phyloP scores from a whole-genome alignment of 1,284 basidiomycete species.

The Salmacisia buchloeana region DNA sequence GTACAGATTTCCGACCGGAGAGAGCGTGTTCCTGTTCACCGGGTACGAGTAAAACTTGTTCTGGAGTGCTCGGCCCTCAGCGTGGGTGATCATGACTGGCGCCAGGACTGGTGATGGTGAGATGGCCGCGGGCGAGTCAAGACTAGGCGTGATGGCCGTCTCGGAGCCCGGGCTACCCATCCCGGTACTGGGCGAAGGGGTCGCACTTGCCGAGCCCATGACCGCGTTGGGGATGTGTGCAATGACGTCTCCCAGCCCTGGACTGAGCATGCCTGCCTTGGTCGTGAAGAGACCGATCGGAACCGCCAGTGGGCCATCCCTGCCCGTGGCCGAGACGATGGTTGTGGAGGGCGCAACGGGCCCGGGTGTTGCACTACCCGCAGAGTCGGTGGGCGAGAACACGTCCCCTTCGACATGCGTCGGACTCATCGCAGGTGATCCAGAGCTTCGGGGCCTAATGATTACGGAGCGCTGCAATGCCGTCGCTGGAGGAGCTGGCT shows the following conservation, averaged over 20 bases:
- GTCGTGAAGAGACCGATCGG: slow-evolving; percentile 25
- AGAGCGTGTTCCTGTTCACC: slow-evolving; percentile 20
- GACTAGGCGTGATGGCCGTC: slow-evolving; percentile 11
- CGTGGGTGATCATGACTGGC: too few relatives aligned
- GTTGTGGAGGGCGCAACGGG: slow-evolving; percentile 4
- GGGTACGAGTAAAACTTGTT: slow-evolving; percentile 35
- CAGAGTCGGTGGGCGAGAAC: slow-evolving; percentile 26
- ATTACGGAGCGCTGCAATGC: slow-evolving; percentile 3
- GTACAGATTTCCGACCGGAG: slow-evolving; percentile 19
- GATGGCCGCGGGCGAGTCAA: background rate
- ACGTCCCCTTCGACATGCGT: slow-evolving; percentile 21
- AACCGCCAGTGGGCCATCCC: slow-evolving; percentile 11
- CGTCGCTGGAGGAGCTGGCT: slow-evolving; percentile 16
- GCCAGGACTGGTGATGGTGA: too few relatives aligned
- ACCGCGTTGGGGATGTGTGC: slow-evolving; percentile 24
- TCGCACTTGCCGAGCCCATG: slow-evolving; percentile 17
- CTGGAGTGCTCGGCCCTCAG: too few relatives aligned
- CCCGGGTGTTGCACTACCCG: slow-evolving; percentile 22
- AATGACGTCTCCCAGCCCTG: slow-evolving; percentile 32
- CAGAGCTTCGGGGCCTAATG: background rate
- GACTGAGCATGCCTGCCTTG: slow-evolving; percentile 38
- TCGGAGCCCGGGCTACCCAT: slow-evolving; percentile 9
- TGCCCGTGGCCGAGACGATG: background rate
- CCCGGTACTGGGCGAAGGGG: slow-evolving; percentile 21
- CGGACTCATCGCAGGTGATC: slow-evolving; percentile 17